Percentiles rank a stretch among this genome's conserved stretches.
phyloP scores from a whole-genome alignment of 805 yeast species.

The Candida jianshihensis region DNA sequence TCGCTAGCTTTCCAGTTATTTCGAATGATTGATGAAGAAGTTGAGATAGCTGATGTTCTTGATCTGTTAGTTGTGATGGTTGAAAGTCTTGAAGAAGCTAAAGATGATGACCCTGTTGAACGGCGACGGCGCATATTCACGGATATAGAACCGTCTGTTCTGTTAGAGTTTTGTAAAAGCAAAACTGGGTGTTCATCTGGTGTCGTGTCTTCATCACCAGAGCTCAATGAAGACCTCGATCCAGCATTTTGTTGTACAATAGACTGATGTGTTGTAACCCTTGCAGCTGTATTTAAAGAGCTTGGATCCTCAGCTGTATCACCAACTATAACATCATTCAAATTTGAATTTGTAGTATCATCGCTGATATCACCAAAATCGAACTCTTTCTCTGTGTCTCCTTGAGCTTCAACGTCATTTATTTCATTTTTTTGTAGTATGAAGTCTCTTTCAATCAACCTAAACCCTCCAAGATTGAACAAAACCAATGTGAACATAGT shows the following conservation, averaged over 20 bases:
- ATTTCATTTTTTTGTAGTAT: slow-evolving; percentile 24
- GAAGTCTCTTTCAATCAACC: slow-evolving; percentile 63
- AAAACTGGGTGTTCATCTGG: neutral
- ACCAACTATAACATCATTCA: too few species aligned
- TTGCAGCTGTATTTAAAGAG: too few species aligned
- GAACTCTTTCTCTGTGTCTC: slow-evolving; percentile 2
- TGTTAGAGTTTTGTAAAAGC: neutral
- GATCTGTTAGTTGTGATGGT: neutral
- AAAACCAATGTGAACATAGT: slow-evolving; percentile 58
- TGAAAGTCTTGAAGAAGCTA: neutral
- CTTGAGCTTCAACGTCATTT: slow-evolving; percentile 13
- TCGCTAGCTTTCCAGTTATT: slow-evolving; percentile 2
- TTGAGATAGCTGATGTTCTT: neutral
- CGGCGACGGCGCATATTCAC: neutral
- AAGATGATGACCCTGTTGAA: neutral
- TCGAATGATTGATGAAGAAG: neutral
- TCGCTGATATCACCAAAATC: too few species aligned
- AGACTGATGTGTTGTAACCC: too few species aligned
- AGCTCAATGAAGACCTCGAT: neutral
- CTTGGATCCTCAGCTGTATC: too few species aligned
- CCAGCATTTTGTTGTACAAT: neutral
- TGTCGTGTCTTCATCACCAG: neutral
- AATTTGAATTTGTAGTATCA: too few species aligned
- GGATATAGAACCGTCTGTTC: neutral
- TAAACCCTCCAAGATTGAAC: slow-evolving; percentile 69